Evolutionary conservation across 2,329 filamentous ascomycete species (phyloP).

Genomic region (Neopestalotiopsis sp.): DNA sequence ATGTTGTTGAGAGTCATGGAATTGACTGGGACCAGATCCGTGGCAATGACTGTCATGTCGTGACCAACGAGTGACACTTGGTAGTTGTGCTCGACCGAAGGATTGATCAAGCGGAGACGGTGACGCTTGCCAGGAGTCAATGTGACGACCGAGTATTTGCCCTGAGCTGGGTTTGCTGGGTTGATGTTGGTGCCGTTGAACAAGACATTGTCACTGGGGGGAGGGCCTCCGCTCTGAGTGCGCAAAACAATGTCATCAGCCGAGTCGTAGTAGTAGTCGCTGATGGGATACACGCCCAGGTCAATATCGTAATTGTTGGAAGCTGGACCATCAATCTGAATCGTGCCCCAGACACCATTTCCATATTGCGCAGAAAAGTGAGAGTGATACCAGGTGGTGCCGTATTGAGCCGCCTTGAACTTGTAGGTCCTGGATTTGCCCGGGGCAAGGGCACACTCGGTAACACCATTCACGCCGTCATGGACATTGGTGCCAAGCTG

Average conservation of each 20-base stretch:
- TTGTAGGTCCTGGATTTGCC: conserved; percentile 29
- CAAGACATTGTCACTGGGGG: conserved; percentile 45
- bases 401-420: conserved; percentile 31
- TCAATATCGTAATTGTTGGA: conserved; percentile 54
- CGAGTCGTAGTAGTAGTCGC: conserved; percentile 53
- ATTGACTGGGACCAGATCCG: conserved; percentile 57
- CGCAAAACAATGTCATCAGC: conserved; percentile 32
- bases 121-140: conserved; percentile 52
- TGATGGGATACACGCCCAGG: conserved; percentile 55
- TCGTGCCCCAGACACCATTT: conserved; percentile 53
- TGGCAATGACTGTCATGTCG: conserved; percentile 54
- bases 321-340: conserved; percentile 51
- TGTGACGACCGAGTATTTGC: conserved; percentile 39
- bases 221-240: conserved; percentile 26
- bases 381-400: conserved; percentile 45
- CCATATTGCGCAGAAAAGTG: conserved; percentile 50
- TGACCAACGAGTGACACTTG: conserved; percentile 57
- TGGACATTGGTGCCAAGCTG: conserved; percentile 24
- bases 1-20: conserved; percentile 56
- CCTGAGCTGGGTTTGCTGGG: conserved; percentile 32
- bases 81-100: conserved; percentile 54
- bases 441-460: conserved; percentile 39
- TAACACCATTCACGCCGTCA: conserved; percentile 44
- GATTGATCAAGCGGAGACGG: conserved; percentile 57
- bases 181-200: conserved; percentile 50